Evolutionary conservation across 2,329 filamentous ascomycete genomes (phyloP), one percentile per base, ranked within the genome.

Genomic region (Aureobasidium sp.): DNA sequence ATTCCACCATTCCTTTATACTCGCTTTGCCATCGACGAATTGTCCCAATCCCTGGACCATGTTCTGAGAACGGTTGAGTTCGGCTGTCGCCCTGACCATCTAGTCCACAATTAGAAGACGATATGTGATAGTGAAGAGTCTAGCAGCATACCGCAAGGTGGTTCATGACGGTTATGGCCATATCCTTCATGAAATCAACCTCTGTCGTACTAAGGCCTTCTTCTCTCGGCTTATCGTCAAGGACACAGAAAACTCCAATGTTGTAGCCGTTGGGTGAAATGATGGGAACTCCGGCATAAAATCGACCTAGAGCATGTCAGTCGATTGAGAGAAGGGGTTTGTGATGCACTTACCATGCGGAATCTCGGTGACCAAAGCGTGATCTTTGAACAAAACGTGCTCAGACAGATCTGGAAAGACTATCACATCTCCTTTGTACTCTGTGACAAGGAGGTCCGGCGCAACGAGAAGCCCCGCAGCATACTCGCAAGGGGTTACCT

Each of bases 251-350:
- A 1, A 67, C 68, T 9, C 72, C 72, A 46, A 73, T 73, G 29
- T 67, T 65, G 21, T 70, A 62, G 10, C 71, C 71, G 42, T 66
- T 66, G 11, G 65, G 65, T 2, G 70, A 69, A 13, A 65, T 60
- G 33, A 73, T 64, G 5, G 71, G 71, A 13, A 72, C 70, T 5
- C 71, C 71, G 21, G 65, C 65, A 53, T 73, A 73, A 60, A 70
- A 71, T 7, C 67, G 64, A 33, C 51, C 51, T 53, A 67, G 7
- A 66, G 29, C 2, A 69, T n/a, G 27, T 55, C 25, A 55, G 51
- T 17, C n/a, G 4, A 9, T 9, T 21, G 19, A 19, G 17, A 38
- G 37, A 7, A 38, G 7, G 4, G 27, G 13, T 37, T 49, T 2
- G 9, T n/a, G 37, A 21, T 21, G 17, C 1, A 5, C 51, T 23